These are phyloP conservation scores for Ogataea ramenticola DNA, from an alignment of 805 yeast species.

Conservation along the genomic window DNA sequence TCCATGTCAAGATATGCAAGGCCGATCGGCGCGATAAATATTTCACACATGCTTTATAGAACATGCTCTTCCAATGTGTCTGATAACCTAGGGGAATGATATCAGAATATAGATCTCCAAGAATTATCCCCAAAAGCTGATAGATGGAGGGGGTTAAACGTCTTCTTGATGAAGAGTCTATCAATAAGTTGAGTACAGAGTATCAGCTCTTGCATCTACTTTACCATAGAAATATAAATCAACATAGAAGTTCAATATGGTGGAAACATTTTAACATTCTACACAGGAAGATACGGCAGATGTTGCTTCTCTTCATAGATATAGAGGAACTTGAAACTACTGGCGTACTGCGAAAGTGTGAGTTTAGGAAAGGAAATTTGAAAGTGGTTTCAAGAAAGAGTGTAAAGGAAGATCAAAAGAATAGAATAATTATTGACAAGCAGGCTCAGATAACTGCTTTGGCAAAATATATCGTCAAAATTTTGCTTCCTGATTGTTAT, in stretches of 20 bases:
- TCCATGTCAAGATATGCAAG: too few species aligned
- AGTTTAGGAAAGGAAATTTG: slow-evolving; percentile 5
- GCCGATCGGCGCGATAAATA: too few species aligned
- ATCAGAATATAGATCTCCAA: too few species aligned
- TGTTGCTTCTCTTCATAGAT: slow-evolving; percentile 26
- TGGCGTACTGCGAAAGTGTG: slow-evolving; percentile 5
- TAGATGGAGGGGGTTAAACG: neutral
- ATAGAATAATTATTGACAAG: slow-evolving; percentile 4
- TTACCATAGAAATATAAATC: slow-evolving; percentile 68
- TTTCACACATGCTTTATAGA: too few species aligned
- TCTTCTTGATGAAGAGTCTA: neutral
- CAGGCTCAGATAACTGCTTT: slow-evolving; percentile 5
- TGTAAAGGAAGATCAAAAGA: slow-evolving; percentile 1
- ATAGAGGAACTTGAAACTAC: slow-evolving; percentile 12
- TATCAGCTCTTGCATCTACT: slow-evolving; percentile 51
- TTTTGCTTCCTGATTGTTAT: slow-evolving; percentile 41
- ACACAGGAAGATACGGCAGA: slow-evolving; percentile 45
- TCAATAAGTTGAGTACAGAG: slow-evolving; percentile 34
- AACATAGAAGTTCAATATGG: slow-evolving; percentile 69
- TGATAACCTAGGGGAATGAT: too few species aligned
- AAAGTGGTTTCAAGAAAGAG: slow-evolving; percentile 7
- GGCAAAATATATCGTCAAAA: slow-evolving; percentile 23
- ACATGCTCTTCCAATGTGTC: too few species aligned
- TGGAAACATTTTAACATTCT: slow-evolving; percentile 63
- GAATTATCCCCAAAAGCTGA: too few species aligned